These are phyloP conservation scores for Oenanthe sinensis DNA, from an alignment of 129 eudicot species.

Conservation along the genomic window DNA sequence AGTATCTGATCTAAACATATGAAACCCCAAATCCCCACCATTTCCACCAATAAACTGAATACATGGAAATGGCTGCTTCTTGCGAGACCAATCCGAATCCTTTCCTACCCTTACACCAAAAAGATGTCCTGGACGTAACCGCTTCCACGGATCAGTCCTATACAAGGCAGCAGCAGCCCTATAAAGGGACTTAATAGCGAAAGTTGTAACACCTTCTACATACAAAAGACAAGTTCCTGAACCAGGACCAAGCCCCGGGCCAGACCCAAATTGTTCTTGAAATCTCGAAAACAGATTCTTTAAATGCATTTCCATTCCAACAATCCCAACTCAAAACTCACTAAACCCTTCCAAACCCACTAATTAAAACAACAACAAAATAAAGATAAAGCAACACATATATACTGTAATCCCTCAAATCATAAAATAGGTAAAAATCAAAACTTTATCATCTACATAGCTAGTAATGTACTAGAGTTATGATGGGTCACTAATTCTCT, in stretches of 20 bases:
- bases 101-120: conserved; percentile 48
- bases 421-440: background rate
- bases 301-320: conserved; percentile 50
- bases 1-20: conserved; percentile 45
- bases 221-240: conserved; percentile 49
- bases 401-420: background rate
- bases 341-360: conserved; percentile 20
- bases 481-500: background rate
- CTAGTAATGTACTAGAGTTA: background rate
- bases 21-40: conserved; percentile 62
- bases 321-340: conserved; percentile 1
- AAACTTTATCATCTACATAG: background rate
- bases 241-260: conserved; percentile 69
- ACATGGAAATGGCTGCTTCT: conserved; percentile 56
- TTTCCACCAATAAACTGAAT: conserved; percentile 53
- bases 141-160: conserved; percentile 64
- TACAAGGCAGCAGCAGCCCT: conserved; percentile 61
- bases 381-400: background rate
- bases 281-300: conserved; percentile 48
- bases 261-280: conserved; percentile 56
- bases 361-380: background rate
- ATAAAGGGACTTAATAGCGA: conserved; percentile 38
- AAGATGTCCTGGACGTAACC: conserved; percentile 50
- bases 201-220: conserved; percentile 35
- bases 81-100: conserved; percentile 52